phyloP scores from a whole-genome alignment of 768 basidiomycete genomes.

The Termitomyces sp. region DNA sequence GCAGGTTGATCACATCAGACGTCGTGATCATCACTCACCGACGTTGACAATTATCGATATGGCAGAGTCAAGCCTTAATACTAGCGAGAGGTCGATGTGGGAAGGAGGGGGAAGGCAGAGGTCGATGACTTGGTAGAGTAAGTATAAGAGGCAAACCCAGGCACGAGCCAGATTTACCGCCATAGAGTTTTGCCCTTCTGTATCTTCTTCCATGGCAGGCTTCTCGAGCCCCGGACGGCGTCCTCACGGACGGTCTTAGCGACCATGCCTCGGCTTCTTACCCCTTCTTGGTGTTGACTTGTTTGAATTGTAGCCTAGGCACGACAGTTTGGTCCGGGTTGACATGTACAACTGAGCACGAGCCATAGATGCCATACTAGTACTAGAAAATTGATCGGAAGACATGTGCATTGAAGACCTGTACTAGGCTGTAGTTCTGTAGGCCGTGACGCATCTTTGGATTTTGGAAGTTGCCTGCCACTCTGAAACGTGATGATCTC shows the following conservation, averaged over 20 bases:
- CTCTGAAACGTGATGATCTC: background rate
- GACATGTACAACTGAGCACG: background rate
- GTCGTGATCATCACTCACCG: conserved; percentile 4
- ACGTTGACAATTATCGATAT: background rate
- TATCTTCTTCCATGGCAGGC: background rate
- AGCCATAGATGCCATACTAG: background rate
- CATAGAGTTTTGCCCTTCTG: conserved; percentile 2
- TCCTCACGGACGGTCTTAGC: background rate
- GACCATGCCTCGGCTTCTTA: background rate
- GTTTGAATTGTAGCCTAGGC: no score
- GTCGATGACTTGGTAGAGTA: background rate
- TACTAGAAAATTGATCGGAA: no score
- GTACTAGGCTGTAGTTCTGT: background rate
- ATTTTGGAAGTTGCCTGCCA: no score
- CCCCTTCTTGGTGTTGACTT: no score
- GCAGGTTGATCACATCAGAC: conserved; percentile 9
- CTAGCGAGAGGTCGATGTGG: background rate
- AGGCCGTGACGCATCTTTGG: background rate
- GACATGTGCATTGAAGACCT: no score
- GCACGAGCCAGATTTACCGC: conserved; percentile 1
- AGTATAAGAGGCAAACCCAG: background rate
- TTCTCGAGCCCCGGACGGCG: conserved; percentile 8
- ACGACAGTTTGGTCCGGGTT: background rate
- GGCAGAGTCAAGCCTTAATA: background rate
- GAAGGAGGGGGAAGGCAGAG: background rate